These are phyloP conservation scores for Fusarium sp. DNA, from an alignment of 2,329 filamentous ascomycete genomes.

Conservation along the genomic window DNA sequence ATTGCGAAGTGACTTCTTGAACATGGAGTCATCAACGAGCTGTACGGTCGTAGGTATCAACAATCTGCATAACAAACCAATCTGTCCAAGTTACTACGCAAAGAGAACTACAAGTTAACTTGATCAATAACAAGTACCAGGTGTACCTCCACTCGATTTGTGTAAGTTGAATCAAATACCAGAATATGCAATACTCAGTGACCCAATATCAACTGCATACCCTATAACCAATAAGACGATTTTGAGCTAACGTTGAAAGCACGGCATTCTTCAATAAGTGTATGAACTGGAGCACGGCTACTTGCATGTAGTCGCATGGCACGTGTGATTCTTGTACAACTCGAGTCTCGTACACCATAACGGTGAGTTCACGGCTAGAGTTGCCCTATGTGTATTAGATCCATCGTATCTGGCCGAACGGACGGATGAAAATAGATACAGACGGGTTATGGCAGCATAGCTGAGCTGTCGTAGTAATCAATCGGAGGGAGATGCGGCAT, in stretches of 20 bases:
- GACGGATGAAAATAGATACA: not conserved
- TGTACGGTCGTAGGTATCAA: rapidly evolving
- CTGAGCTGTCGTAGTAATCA: not conserved
- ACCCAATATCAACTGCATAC: not conserved
- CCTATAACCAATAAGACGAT: not conserved
- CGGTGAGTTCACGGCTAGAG: slow-evolving; percentile 17
- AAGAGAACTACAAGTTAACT: not conserved
- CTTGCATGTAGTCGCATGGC: not conserved
- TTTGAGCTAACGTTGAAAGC: not conserved
- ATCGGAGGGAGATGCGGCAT: not conserved
- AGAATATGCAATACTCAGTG: not conserved
- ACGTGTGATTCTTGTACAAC: slow-evolving; percentile 8
- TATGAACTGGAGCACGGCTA: slow-evolving; percentile 4
- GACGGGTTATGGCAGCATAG: not conserved
- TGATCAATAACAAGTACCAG: not conserved
- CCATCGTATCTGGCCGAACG: not conserved
- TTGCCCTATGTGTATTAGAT: slow-evolving; percentile 5
- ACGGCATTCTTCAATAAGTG: not conserved
- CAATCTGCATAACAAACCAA: not conserved
- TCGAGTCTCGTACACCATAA: not conserved
- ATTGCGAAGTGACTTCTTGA: not conserved
- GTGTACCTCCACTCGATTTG: too few relatives aligned
- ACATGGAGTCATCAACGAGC: rapidly evolving
- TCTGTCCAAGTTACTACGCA: not conserved
- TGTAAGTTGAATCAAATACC: rapidly evolving